A percentile compares a stretch with the other conserved stretches of the same genome.
Evolutionary conservation across 257 asterid species (phyloP).

Genomic region (Solanum habrochaites): DNA sequence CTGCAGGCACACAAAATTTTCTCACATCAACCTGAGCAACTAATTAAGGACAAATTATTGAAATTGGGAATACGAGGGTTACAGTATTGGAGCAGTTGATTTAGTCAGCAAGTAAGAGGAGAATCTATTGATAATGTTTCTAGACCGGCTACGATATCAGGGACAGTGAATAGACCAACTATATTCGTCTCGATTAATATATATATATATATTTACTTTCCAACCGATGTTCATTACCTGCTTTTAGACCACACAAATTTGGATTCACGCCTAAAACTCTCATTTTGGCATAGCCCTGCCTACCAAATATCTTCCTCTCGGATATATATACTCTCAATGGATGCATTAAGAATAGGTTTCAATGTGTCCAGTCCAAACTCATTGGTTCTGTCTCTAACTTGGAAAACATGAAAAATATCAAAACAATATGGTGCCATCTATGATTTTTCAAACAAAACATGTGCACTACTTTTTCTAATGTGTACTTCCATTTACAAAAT

Average conservation of each 20-base stretch:
- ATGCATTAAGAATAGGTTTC: neutral
- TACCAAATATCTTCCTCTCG: neutral
- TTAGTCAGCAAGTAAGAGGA: neutral
- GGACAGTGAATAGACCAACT: neutral
- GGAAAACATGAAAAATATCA: neutral
- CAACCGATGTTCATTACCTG: neutral
- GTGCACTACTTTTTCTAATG: neutral
- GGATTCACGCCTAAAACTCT: neutral
- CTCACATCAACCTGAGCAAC: neutral
- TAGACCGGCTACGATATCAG: neutral
- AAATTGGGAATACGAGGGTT: neutral
- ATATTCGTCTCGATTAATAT: neutral
- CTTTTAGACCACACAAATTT: neutral
- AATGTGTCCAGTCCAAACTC: neutral
- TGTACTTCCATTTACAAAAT: neutral
- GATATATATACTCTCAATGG: neutral
- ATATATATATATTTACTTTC: neutral
- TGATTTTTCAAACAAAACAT: neutral
- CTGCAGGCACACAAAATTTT: constrained; percentile 19
- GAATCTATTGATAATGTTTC: neutral
- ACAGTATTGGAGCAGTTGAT: neutral
- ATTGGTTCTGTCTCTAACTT: neutral
- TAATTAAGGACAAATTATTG: neutral
- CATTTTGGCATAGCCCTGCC: neutral
- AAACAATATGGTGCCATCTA: neutral